Evolutionary conservation across 2,329 filamentous ascomycete species (phyloP).

Genomic region (Metarhizium rileyi): DNA sequence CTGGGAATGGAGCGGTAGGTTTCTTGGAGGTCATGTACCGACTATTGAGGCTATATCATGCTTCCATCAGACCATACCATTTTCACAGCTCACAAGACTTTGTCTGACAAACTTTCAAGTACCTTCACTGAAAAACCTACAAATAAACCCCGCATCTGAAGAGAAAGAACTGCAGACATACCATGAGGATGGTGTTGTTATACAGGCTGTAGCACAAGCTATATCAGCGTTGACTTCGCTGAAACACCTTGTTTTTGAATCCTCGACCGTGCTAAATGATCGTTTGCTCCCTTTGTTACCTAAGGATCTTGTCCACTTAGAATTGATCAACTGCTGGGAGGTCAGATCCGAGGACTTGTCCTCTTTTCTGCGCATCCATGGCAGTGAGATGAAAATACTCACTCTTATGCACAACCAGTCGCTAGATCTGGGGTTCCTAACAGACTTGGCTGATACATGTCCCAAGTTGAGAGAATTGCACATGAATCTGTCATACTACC

Average conservation of each 20-base stretch:
- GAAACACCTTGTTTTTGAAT: constrained; percentile 60
- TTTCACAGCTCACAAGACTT: constrained; percentile 44
- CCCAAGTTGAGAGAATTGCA: constrained; percentile 60
- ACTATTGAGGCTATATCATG: constrained; percentile 37
- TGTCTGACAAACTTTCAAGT: constrained; percentile 56
- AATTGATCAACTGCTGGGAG: constrained; percentile 70
- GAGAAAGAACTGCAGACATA: constrained; percentile 21
- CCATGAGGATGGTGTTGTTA: constrained; percentile 33
- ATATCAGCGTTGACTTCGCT: constrained; percentile 48
- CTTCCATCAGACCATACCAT: constrained; percentile 47
- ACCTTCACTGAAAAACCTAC: constrained; percentile 34
- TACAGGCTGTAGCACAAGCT: constrained; percentile 23
- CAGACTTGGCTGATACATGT: constrained; percentile 54
- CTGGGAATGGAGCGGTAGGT: constrained; percentile 53
- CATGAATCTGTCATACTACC: constrained; percentile 73
- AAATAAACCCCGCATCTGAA: constrained; percentile 21
- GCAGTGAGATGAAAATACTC: constrained; percentile 56
- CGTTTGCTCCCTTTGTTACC: constrained; percentile 61
- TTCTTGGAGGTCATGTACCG: constrained; percentile 35
- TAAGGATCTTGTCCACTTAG: constrained; percentile 53
- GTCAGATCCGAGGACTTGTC: constrained; percentile 57
- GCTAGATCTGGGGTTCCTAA: constrained; percentile 66
- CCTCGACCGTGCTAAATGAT: constrained; percentile 61
- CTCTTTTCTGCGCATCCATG: constrained; percentile 57
- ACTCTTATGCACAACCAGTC: constrained; percentile 70